phyloP scores from a whole-genome alignment of 257 asterid genomes.

The Salvia splendens region DNA sequence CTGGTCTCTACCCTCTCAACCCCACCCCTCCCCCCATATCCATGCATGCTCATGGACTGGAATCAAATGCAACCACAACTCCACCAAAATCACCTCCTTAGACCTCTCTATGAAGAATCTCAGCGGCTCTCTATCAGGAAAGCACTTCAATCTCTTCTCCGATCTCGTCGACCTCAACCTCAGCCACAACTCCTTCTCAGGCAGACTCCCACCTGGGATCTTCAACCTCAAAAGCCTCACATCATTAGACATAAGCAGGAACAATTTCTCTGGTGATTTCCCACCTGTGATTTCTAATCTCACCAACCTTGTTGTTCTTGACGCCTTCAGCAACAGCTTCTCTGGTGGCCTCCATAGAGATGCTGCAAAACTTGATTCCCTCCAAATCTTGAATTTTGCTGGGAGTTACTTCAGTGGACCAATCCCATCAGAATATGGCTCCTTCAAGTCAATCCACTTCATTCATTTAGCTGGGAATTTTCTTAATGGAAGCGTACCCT shows the following conservation, averaged over 20 bases:
- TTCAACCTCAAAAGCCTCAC: slow-evolving; percentile 60
- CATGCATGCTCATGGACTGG: slow-evolving; percentile 89
- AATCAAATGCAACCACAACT: slow-evolving; percentile 57
- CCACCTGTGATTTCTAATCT: slow-evolving; percentile 73
- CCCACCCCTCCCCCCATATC: slow-evolving; percentile 37
- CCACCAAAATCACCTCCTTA: slow-evolving; percentile 53
- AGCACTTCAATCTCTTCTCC: slow-evolving; percentile 53
- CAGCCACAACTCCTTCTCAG: slow-evolving; percentile 75
- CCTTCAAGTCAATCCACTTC: slow-evolving; percentile 59
- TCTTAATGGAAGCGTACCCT: slow-evolving; percentile 65
- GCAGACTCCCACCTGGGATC: slow-evolving; percentile 57
- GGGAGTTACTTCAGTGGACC: slow-evolving; percentile 94
- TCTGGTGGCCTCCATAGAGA: slow-evolving; percentile 79
- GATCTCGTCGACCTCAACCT: slow-evolving; percentile 70
- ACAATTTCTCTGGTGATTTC: slow-evolving; percentile 87
- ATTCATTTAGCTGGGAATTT: slow-evolving; percentile 89
- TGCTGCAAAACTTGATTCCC: slow-evolving; percentile 50
- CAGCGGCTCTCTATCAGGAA: slow-evolving; percentile 64
- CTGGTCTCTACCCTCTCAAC: slow-evolving; percentile 55
- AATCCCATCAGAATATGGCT: slow-evolving; percentile 81
- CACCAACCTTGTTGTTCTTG: slow-evolving; percentile 58
- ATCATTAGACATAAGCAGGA: slow-evolving; percentile 75
- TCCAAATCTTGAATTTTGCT: slow-evolving; percentile 73
- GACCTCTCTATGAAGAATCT: slow-evolving; percentile 86
- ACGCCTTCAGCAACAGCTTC: slow-evolving; percentile 96